Base-by-base conservation (phyloP, 1,284 basidiomycete species). In the Ceratorhiza oryzae-sativae region DNA sequence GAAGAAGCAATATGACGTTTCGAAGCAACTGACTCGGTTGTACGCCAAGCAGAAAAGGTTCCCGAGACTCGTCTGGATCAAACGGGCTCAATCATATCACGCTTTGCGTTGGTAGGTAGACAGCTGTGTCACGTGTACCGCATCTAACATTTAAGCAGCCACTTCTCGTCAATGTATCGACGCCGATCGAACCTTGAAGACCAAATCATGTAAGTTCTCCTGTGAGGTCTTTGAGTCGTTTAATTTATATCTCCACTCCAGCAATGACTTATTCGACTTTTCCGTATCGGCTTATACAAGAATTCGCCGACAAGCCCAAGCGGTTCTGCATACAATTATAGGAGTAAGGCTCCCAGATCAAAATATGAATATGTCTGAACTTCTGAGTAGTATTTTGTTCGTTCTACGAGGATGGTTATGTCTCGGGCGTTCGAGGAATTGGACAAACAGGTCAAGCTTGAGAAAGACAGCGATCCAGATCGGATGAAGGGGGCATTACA, bases 401-500 rank as follows among this genome's bases (percentile, higher is more conserved):
- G 95, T 51, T 91, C 93, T 1, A 92, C 91, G 73, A 85, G 89
- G 73, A 86, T 91, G 74, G 87, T 86, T 63, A 84, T 94, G 65
- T 90, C 92, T 0, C 84, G 83, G 27, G 82, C 96, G 41, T 90
- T 97, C 77, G 85, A 89, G 49, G 89, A 93, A 0, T 79, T 93
- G 55, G 80, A 71, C n/a, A 49, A 36, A 15, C 63, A 75, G 56
- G 49, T 65, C 18, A 58, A 65, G 32, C 79, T 86, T 18, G 78
- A 83, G 68, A 90, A 89, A 77, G 93, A 91, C 4, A 90, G 86
- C 73, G 92, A 95, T 77, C 93, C 95, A 25, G 97, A 98, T 81
- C 86, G 91, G 61, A 97, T 97, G 89, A 99, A 99, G 78, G 84
- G 93, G 12, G 96, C 96, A 6, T 83, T 99, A 23, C 96, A 97